Base-by-base conservation (phyloP, 306 rosid genomes). In the Comarum palustre region DNA sequence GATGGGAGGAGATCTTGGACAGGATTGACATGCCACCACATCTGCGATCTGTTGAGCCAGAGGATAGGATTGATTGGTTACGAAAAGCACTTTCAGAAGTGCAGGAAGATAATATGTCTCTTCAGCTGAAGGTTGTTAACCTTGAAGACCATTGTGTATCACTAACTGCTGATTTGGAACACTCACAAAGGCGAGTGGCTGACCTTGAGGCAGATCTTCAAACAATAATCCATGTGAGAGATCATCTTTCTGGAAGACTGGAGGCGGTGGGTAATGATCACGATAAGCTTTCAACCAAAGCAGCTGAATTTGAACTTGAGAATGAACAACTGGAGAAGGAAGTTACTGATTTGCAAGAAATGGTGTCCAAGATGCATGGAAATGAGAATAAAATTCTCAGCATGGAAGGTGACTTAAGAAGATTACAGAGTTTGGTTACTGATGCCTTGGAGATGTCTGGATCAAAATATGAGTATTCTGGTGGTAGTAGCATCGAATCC, bases 1-100 rank as follows among this genome's bases (percentile, higher is more conserved):
- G 89, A 77, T 94, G 94, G 96, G 99, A 94, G 87, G 96, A 88
- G 69, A 88, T 90, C 82, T 82, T 94, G 60, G 86, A 88, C 80
- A 84, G 86, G 75, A 86, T 94, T 64, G 94, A 91, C 68, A 82
- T 91, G 89, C 97, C 97, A 83, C 80, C 82, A 51, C 88, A 90
- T 74, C 79, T 94, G 83, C 89, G 83, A 73, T 89, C 96, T 68
- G 39, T 79, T 82, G 97, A 94, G 79, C 93, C 90, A 12, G 96
- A 87, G 55, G 93, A 81, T 77, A 89, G 85, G 78, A 89, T 94
- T 73, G 95, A 91, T 78, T 91, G 99, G 94, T 72, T 94, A 65
- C 84, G 90, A 57, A 83, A 70, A 75, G 88, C 87, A 10, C 90
- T 94, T 62, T 78, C 73, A 4, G 96, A 89, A 81, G 92, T 89